These are phyloP conservation scores for Scutellaria galericulata DNA, from an alignment of 257 asterid species.

Conservation along the genomic window DNA sequence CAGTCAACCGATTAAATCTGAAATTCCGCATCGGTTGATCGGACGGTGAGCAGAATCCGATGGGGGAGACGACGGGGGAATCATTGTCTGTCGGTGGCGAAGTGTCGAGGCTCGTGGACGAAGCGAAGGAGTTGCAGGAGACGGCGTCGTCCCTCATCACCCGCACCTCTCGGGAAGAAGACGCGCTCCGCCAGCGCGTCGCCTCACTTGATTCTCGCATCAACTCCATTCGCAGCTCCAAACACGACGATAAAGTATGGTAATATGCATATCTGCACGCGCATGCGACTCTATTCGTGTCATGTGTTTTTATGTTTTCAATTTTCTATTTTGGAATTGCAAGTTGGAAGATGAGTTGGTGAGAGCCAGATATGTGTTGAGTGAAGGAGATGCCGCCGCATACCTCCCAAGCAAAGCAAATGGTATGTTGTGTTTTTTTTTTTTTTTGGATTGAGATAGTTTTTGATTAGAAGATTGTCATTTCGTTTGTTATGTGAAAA, in stretches of 20 bases:
- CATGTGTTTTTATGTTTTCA: neutral
- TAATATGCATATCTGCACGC: slow-evolving; percentile 21
- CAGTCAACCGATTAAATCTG: slow-evolving; percentile 34
- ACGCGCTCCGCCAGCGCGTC: slow-evolving; percentile 85
- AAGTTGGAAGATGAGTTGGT: slow-evolving; percentile 86
- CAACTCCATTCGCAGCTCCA: slow-evolving; percentile 57
- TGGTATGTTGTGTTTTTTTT: slow-evolving; percentile 50
- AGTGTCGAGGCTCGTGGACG: slow-evolving; percentile 65
- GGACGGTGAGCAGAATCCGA: slow-evolving; percentile 37
- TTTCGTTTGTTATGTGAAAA: slow-evolving; percentile 30
- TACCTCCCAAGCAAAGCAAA: slow-evolving; percentile 91
- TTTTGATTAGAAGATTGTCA: neutral
- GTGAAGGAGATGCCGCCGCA: slow-evolving; percentile 98
- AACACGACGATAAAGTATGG: slow-evolving; percentile 60
- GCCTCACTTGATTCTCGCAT: slow-evolving; percentile 72
- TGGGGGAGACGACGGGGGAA: slow-evolving; percentile 70
- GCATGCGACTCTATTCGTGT: slow-evolving; percentile 31
- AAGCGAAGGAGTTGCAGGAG: slow-evolving; percentile 93
- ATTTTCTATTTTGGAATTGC: slow-evolving; percentile 10
- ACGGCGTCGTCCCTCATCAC: slow-evolving; percentile 78
- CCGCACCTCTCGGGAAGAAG: slow-evolving; percentile 79
- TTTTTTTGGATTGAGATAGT: slow-evolving; percentile 25
- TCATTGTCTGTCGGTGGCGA: slow-evolving; percentile 47
- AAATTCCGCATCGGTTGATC: slow-evolving; percentile 40
- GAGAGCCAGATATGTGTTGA: slow-evolving; percentile 73